These are phyloP conservation scores for Penicillium crustosum DNA, from an alignment of 2,329 filamentous ascomycete species.

Conservation along the genomic window DNA sequence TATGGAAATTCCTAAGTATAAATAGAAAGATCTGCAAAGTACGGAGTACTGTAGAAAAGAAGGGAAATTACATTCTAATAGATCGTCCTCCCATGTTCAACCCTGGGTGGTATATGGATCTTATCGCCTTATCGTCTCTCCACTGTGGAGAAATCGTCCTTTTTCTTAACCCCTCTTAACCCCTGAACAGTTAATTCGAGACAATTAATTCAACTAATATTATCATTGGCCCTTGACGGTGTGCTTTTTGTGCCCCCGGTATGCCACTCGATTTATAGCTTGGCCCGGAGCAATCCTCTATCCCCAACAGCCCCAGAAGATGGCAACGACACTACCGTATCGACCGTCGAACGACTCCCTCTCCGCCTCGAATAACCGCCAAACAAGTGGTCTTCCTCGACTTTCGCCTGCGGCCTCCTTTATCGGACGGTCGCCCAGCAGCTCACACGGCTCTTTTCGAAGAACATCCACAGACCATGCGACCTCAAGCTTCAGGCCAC, in stretches of 20 bases:
- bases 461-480: constrained; percentile 40
- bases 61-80: not conserved
- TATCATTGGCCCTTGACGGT: constrained; percentile 3
- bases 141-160: constrained; percentile 30
- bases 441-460: constrained; percentile 40
- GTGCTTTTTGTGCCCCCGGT: constrained; percentile 12
- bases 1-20: not conserved
- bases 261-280: constrained; percentile 17
- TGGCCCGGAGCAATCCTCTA: constrained; percentile 20
- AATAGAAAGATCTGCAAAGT: not conserved
- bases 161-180: constrained; percentile 22
- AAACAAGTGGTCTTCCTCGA: constrained; percentile 54
- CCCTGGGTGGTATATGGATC: not conserved
- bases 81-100: not conserved
- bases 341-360: constrained; percentile 50
- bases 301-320: constrained; percentile 24
- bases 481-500: constrained; percentile 50
- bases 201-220: not conserved
- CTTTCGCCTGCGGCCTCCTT: constrained; percentile 62
- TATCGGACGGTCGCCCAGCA: constrained; percentile 52
- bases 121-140: constrained; percentile 23
- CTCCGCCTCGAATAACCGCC: constrained; percentile 47
- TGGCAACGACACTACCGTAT: constrained; percentile 41
- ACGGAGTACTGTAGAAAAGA: not conserved
- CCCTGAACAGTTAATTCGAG: constrained; percentile 21